phyloP scores from a whole-genome alignment of 2,329 filamentous ascomycete genomes.

The Pyricularia sp. region DNA sequence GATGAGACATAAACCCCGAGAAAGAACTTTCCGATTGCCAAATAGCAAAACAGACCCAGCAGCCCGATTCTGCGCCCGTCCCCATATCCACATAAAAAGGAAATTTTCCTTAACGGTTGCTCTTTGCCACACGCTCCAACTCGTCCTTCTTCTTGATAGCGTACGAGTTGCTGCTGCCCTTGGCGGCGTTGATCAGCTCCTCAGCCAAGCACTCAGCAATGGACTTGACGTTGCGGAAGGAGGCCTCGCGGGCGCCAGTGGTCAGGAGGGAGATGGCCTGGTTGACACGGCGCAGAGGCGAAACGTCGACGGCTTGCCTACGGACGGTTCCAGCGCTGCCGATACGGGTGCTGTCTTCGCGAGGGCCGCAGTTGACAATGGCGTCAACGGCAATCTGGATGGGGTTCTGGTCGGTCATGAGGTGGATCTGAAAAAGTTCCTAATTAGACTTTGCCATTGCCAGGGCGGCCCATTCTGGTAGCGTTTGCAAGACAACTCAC shows the following conservation, averaged over 20 bases:
- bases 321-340: conserved; percentile 99
- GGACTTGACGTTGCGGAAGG: conserved; percentile 99
- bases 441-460: conserved; percentile 18
- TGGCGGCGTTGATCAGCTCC: conserved; percentile 99
- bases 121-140: conserved; percentile 99
- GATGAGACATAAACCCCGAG: conserved; percentile 18
- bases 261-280: conserved; percentile 98
- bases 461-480: background rate
- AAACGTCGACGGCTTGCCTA: conserved; percentile 99
- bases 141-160: conserved; percentile 99
- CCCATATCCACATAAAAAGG: background rate
- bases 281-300: conserved; percentile 98
- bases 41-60: conserved; percentile 4
- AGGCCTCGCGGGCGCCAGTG: conserved; percentile 95
- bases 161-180: conserved; percentile 99
- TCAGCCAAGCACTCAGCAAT: conserved; percentile 99
- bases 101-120: conserved; percentile 75
- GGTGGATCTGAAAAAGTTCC: conserved; percentile 67
- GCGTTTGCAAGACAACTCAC: conserved; percentile 38
- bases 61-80: conserved; percentile 4
- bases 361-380: conserved; percentile 99
- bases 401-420: conserved; percentile 99
- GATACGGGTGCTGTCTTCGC: conserved; percentile 99
- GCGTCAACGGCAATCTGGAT: conserved; percentile 99
- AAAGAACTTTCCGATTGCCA: conserved; percentile 17